Evolutionary conservation across 352 stramenopile genomes (phyloP), one percentile per base, ranked within the genome.

Genomic region (Pythium dissimile): DNA sequence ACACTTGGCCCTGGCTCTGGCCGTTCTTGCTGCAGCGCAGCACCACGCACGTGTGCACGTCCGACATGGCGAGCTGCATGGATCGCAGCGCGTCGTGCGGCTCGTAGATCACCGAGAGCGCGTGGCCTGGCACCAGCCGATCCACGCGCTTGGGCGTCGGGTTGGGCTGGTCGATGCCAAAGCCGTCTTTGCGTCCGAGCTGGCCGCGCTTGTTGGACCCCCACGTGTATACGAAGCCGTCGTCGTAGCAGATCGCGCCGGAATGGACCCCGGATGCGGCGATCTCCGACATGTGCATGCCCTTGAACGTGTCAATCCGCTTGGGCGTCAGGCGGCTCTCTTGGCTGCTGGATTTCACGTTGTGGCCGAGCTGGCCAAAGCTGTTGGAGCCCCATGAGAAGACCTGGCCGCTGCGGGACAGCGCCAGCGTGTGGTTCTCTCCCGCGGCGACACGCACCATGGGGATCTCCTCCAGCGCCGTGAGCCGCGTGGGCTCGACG

Each of bases 331-430:
- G 65, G 1, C 79, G 77, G 27, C 71, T 84, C 30, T 87, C 65
- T 10, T 71, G 73, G 5, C 72, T 75, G n/a, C 62, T 76, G 9
- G 62, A 67, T 58, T 93, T 91, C 12, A 73, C 57, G 11, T 64
- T 75, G 27, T 89, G 80, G 0, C 81, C 84, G 24, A 92, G 67
- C 48, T 94, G 84, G 6, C 82, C 80, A 47, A 89, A 91, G 47
- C 80, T 88, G 35, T 92, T 91, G 24, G 80, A 87, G n/a, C 84
- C 84, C 82, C 84, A 94, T 0, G 84, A 89, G 38, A 84, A 92
- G 18, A 94, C 66, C 54, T 91, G 77, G 1, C 84, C 84, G 2
- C 60, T 77, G 9, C 61, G 60, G 2, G 84, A 86, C 6, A 94
- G 70, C 28, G 80, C 84, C 31, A 94, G 57, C 18, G 81, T 86